Conservation (phyloP, 2,329 filamentous ascomycete genomes). For the Didymella segeticola region DNA sequence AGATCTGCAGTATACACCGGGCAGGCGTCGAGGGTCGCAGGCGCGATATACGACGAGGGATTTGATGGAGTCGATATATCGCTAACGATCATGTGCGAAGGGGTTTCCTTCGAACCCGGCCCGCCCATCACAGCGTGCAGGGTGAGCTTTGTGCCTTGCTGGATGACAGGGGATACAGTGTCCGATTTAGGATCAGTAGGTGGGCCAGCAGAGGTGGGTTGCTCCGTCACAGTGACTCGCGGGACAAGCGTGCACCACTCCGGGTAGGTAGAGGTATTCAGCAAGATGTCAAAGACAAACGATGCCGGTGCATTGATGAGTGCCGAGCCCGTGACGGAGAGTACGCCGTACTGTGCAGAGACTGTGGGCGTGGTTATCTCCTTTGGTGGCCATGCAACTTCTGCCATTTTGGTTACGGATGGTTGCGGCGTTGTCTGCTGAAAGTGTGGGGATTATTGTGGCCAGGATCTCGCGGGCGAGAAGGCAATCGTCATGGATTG, state of each 20-base stretch:
- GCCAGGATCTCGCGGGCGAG: not conserved
- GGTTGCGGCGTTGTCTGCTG: not conserved
- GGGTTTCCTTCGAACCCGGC: slow-evolving; percentile 15
- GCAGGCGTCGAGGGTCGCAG: slow-evolving; percentile 13
- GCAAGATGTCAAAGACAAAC: slow-evolving; percentile 26
- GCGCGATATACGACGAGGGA: slow-evolving; percentile 21
- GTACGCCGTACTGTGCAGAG: slow-evolving; percentile 1
- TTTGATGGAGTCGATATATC: slow-evolving; percentile 27
- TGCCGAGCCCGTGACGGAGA: slow-evolving; percentile 6
- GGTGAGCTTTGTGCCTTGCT: slow-evolving; percentile 24
- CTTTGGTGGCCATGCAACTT: slow-evolving; percentile 10
- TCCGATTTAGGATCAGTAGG: not conserved
- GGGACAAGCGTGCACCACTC: slow-evolving; percentile 32
- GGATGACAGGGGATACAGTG: slow-evolving; percentile 6
- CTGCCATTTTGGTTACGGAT: slow-evolving; percentile 3
- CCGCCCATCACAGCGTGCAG: slow-evolving; percentile 29
- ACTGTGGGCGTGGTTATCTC: slow-evolving; percentile 14
- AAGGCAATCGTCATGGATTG: not conserved
- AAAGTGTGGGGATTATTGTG: not conserved
- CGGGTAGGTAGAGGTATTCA: slow-evolving; percentile 23
- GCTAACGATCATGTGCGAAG: slow-evolving; percentile 23
- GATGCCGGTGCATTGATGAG: slow-evolving; percentile 23
- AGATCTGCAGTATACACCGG: slow-evolving; percentile 24
- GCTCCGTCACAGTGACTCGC: slow-evolving; percentile 17
- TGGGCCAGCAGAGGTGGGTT: not conserved